These are phyloP conservation scores for Monosporozyma aquatica DNA, from an alignment of 805 yeast species.

Conservation along the genomic window DNA sequence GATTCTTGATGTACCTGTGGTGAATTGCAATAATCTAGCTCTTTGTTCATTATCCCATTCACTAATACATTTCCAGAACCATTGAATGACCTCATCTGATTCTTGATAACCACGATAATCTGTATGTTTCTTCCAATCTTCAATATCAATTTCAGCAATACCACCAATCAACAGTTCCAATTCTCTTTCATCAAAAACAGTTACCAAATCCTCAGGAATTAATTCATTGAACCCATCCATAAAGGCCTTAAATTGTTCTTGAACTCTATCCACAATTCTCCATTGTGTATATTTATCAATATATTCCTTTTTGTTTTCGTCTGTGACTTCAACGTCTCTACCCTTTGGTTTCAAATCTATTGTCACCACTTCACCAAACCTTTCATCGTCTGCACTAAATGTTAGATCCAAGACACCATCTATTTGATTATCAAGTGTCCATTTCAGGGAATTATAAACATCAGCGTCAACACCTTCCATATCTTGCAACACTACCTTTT, in stretches of 20 bases:
- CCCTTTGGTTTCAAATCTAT: constrained; percentile 90
- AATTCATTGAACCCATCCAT: constrained; percentile 96
- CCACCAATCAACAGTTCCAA: constrained; percentile 95
- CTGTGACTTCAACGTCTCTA: constrained; percentile 79
- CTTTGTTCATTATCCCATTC: constrained; percentile 96
- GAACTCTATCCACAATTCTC: constrained; percentile 88
- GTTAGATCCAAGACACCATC: constrained; percentile 81
- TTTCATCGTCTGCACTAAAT: constrained; percentile 82
- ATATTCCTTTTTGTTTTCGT: constrained; percentile 90
- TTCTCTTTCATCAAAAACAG: constrained; percentile 96
- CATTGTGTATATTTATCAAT: constrained; percentile 93
- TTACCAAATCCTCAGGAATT: constrained; percentile 92
- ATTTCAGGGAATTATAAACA: constrained; percentile 84
- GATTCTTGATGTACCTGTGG: constrained; percentile 97
- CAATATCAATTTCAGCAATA: constrained; percentile 93
- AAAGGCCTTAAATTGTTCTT: constrained; percentile 92
- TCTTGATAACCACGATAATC: constrained; percentile 98
- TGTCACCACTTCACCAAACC: constrained; percentile 85
- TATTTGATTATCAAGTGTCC: constrained; percentile 94
- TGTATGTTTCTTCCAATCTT: constrained; percentile 98
- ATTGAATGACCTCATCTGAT: constrained; percentile 89
- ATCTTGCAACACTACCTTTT: constrained; percentile 90
- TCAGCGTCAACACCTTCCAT: constrained; percentile 99
- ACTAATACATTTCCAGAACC: constrained; percentile 95
- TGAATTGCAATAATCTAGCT: constrained; percentile 89